Conservation (phyloP, 176 grass and related monocot genomes). For the Juncus inflexus region DNA sequence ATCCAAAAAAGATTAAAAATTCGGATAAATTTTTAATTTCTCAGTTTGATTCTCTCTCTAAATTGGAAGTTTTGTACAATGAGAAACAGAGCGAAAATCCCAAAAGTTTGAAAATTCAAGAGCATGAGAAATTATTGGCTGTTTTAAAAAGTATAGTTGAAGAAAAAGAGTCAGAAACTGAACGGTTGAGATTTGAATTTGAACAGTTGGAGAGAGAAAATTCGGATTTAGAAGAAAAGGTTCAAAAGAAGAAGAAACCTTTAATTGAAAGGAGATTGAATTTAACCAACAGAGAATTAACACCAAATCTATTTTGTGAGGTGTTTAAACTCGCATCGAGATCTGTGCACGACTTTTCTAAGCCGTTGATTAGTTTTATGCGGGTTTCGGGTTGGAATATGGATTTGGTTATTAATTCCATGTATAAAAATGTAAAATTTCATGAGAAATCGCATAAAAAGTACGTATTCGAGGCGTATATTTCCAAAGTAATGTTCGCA, state of each 20-base stretch:
- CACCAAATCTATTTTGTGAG: constrained; percentile 41
- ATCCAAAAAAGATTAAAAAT: constrained; percentile 35
- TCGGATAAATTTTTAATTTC: constrained; percentile 43
- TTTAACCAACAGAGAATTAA: constrained; percentile 18
- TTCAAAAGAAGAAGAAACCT: neutral
- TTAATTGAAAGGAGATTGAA: constrained; percentile 13
- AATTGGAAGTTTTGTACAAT: constrained; percentile 50
- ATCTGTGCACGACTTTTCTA: constrained; percentile 64
- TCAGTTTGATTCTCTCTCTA: constrained; percentile 41
- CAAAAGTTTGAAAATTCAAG: constrained; percentile 43
- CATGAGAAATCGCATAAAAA: constrained; percentile 56
- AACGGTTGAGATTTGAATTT: constrained; percentile 40
- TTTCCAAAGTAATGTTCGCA: constrained; percentile 53
- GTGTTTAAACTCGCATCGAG: constrained; percentile 36
- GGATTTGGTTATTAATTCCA: constrained; percentile 16
- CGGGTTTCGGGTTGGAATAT: constrained; percentile 65
- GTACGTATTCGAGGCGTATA: constrained; percentile 58
- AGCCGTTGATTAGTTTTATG: constrained; percentile 45
- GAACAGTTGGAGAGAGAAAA: constrained; percentile 41
- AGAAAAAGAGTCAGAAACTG: constrained; percentile 60
- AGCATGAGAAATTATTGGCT: constrained; percentile 38
- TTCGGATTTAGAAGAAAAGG: constrained; percentile 37
- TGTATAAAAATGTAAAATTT: constrained; percentile 34
- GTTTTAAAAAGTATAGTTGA: constrained; percentile 54
- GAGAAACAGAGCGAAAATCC: constrained; percentile 32